Evolutionary conservation across 148 eudicot species (phyloP).

Genomic region (Cornus florida): DNA sequence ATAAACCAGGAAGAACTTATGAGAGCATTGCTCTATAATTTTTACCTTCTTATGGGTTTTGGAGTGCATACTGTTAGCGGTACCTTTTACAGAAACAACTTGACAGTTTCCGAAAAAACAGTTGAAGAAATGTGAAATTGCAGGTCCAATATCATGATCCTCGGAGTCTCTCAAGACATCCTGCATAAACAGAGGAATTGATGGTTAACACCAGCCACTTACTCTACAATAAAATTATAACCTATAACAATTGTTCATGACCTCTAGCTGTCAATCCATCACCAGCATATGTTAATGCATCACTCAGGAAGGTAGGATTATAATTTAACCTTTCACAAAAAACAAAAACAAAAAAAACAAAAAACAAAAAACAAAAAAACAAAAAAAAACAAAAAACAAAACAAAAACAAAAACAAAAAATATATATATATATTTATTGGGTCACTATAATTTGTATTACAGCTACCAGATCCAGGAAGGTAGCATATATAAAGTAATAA

Average conservation of each 20-base stretch:
- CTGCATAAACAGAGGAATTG: conserved; percentile 39
- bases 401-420: too few relatives aligned
- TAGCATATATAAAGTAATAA: neutral
- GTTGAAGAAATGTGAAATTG: conserved; percentile 76
- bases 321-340: neutral
- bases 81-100: conserved; percentile 42
- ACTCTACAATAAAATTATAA: neutral
- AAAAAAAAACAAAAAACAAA: too few relatives aligned
- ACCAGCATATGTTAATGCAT: neutral
- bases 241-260: neutral
- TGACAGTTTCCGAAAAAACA: conserved; percentile 83
- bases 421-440: too few relatives aligned
- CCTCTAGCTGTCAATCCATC: neutral
- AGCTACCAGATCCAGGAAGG: neutral
- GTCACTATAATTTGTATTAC: neutral
- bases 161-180: conserved; percentile 80
- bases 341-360: too few relatives aligned
- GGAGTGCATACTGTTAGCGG: conserved; percentile 31
- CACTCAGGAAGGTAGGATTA: neutral
- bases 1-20: neutral
- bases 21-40: neutral
- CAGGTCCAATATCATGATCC: conserved; percentile 83
- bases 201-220: neutral
- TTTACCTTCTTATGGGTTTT: conserved; percentile 72
- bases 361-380: too few relatives aligned